Evolutionary conservation across 78 protist genomes (phyloP), one percentile per base, ranked within the genome.

Genomic region (Speleostelium caveatum): DNA sequence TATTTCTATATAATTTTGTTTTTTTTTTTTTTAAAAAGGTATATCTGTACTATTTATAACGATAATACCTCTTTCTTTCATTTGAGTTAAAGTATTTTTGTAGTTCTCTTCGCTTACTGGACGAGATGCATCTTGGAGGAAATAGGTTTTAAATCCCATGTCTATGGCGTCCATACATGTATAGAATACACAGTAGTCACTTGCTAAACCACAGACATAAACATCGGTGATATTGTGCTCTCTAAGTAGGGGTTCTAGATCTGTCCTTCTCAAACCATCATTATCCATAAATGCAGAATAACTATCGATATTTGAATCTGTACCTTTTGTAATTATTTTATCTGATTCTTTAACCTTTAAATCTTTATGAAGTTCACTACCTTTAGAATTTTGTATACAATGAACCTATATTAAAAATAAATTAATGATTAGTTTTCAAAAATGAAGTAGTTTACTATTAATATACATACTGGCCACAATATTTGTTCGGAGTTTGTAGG

Each of bases 261-360:
- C 55, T 12, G 97, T 95, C 32, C 77, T 68, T 21, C 45, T 2
- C 17, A n/a, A 3, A 6, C 72, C 22, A 73, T 67, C 95, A 38
- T 86, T 75, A 49, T 87, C 94, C 5, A 10, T 39, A 62, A 95
- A 95, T 28, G 93, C 95, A 24, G 94, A 85, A 68, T 87, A 95
- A 24, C 93, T 78, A 65, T 95, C 97, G 22, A 93, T 45, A 2
- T 66, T 17, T 21, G 4, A 17, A 35, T 93, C 32, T 38, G 33
- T 32, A 26, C 97, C 97, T 65, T 95, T 95, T 33, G 7, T 36
- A 39, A 95, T 69, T 7, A 71, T 32, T n/a, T 35, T 8, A 55
- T 80, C 92, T 1, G 14, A 35, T 2, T 3, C 19, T 30, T 19
- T 10, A 8, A 28, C 39, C 26, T 22, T 21, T 28, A 95, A 75